Base-by-base conservation (phyloP, 345 rosid species). In the Crucihimalaya himalaica region DNA sequence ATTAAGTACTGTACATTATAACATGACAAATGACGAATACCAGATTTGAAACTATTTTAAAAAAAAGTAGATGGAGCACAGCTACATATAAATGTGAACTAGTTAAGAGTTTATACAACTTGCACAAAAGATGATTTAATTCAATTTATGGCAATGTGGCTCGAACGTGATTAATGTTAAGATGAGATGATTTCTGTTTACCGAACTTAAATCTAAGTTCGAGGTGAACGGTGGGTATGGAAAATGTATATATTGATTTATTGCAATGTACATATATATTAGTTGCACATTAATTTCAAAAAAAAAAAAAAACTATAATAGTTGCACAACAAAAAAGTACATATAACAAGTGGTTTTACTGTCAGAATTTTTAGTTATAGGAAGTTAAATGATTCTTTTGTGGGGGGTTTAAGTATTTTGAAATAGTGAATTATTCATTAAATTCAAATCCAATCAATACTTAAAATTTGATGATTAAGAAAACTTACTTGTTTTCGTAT, bases 351-450 rank as follows among this genome's bases (percentile, higher is more conserved):
- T 45, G 9, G 16, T 43, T 35, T 27, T 51, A n/a, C 23, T 62
- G 69, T 63, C 69, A 52, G n/a, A 20, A 29, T 51, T 39, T 37
- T 25, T 42, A 71, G 50, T 50, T 61, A 15, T 35, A 50, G 1
- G 68, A 71, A 58, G 31, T 35, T 18, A 25, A 9, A 12, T 60
- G 15, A 4, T 20, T 32, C 48, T 63, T 10, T 40, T n/a, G n/a
- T 32, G 35, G 2, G 2, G 13, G 8, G 39, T 21, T 21, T 21
- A 21, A 21, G 23, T 48, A 25, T 19, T 23, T 57, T 37, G 68
- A 50, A 63, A 68, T 39, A 39, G 21, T 67, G 62, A 40, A 13
- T 19, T 66, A 28, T 74, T 35, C 68, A 60, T 16, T 48, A 37
- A 31, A 31, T 8, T 31, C 34, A 31, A 29, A 31, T 6, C 8